phyloP scores from a whole-genome alignment of 257 asterid species.

The Handroanthus guayacan region DNA sequence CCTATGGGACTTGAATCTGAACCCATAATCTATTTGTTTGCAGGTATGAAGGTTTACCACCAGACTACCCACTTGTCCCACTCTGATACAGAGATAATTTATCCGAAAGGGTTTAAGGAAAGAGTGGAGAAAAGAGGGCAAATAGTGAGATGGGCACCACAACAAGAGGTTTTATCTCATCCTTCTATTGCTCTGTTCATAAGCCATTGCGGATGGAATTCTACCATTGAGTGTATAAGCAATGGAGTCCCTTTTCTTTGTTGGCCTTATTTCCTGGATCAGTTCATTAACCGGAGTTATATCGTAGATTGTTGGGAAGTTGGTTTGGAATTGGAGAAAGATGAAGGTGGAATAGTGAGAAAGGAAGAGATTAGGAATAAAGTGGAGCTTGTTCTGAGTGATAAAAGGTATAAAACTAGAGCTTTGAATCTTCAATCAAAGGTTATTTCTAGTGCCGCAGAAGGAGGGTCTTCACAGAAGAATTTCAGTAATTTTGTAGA shows the following conservation, averaged over 20 bases:
- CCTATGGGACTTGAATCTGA: no score
- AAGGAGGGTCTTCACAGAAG: conserved; percentile 44
- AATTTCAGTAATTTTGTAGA: conserved; percentile 42
- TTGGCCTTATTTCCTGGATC: conserved; percentile 57
- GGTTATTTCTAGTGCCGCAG: conserved; percentile 17
- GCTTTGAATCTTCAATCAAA: conserved; percentile 39
- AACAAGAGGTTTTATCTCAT: conserved; percentile 49
- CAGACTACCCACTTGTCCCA: no score
- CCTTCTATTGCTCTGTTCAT: conserved; percentile 47
- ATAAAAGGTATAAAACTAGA: conserved; percentile 38
- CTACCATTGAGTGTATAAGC: conserved; percentile 48
- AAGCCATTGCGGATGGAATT: conserved; percentile 58
- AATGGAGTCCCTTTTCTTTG: conserved; percentile 51
- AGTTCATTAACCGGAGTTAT: conserved; percentile 44
- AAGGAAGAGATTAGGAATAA: conserved; percentile 43
- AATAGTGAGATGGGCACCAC: conserved; percentile 52
- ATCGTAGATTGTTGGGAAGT: conserved; percentile 43
- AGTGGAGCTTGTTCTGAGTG: conserved; percentile 38
- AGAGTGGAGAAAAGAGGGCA: conserved; percentile 37
- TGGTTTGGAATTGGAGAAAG: conserved; percentile 45
- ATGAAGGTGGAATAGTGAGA: conserved; percentile 38
- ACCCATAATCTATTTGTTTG: no score
- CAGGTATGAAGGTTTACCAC: no score
- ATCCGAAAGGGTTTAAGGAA: conserved; percentile 45
- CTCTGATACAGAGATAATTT: neutral